Percentiles rank a stretch among this genome's conserved stretches.
Evolutionary conservation across 805 yeast species (phyloP).

Genomic region (Kodamaea kakaduensis): DNA sequence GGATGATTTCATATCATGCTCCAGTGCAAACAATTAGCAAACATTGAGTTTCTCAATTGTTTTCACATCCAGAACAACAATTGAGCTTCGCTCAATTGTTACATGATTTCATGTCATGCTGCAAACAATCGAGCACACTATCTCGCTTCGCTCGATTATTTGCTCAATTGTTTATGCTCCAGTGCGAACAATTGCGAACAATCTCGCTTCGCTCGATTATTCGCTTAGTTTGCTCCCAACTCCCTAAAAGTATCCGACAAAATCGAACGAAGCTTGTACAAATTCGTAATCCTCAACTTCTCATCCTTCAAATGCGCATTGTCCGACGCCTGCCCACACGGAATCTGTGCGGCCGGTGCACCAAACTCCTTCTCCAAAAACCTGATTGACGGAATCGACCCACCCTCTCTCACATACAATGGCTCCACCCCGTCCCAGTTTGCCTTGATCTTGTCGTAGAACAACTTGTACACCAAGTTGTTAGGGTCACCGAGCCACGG

Average conservation of each 20-base stretch:
- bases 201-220: background rate
- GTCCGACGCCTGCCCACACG: slow-evolving; percentile 94
- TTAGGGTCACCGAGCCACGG: slow-evolving; percentile 93
- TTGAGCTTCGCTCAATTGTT: background rate
- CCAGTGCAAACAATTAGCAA: too few species aligned
- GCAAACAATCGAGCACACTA: too few species aligned
- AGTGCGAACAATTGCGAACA: too few species aligned
- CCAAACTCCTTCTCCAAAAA: slow-evolving; percentile 74
- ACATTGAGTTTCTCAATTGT: background rate
- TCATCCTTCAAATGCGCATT: slow-evolving; percentile 92
- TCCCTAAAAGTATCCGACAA: slow-evolving; percentile 50
- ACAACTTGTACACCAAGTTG: slow-evolving; percentile 66
- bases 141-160: too few species aligned
- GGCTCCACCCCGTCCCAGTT: slow-evolving; percentile 80
- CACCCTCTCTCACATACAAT: slow-evolving; percentile 89
- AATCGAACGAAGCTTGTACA: slow-evolving; percentile 69
- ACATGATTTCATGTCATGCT: too few species aligned
- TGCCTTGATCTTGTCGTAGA: slow-evolving; percentile 54
- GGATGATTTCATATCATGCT: too few species aligned
- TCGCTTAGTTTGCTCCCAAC: too few species aligned
- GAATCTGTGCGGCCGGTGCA: slow-evolving; percentile 93
- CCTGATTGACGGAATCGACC: slow-evolving; percentile 88
- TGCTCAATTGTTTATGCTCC: background rate
- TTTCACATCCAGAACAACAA: slow-evolving; percentile 6
- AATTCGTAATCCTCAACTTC: slow-evolving; percentile 70